Base-by-base conservation (phyloP, 176 grass and related monocot genomes). In the Bolboschoenus planiculmis region DNA sequence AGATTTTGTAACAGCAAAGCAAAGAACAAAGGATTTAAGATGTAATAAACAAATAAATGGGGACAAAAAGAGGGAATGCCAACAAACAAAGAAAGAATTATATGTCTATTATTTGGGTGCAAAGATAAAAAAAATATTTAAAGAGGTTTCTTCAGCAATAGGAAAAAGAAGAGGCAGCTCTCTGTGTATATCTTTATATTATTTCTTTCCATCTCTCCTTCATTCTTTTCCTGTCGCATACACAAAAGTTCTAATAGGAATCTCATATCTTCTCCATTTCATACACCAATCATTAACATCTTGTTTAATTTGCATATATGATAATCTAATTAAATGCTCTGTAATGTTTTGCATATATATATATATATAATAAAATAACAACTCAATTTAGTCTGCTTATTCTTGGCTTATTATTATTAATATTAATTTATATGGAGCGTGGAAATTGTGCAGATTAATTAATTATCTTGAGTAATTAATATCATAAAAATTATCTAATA, bases 101-200 rank as follows among this genome's bases (percentile, higher is more conserved):
- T 23, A 85, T 79, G 56, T 78, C 35, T 85, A 85, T 63, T 85
- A 27, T 85, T 78, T 80, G 84, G 72, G 43, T 80, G 54, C 78
- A 64, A 48, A 43, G 14, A 31, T 44, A 35, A 27, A 78, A 21
- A 47, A 47, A 77, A 68, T 47, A 27, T 23, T 20, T 23, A 79
- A 34, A 71, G 40, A 57, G 47, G n/a, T 79, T n/a, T n/a, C n/a
- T 74, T 77, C 66, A 55, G 11, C 35, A 16, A 51, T 50, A 76
- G 71, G 7, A 76, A 76, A 50, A 1, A 75, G 70, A 43, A 75
- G 3, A 23, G 13, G 14, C 43, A 16, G 42, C 70, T 50, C 33
- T 66, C 71, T 75, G 71, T 23, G 71, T 50, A 51, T 42, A 72
- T 72, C 37, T 44, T 43, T 72, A n/a, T n/a, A n/a, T 20, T 42